phyloP scores from a whole-genome alignment of 1,284 basidiomycete species.

The Apiotrichum akiyoshidainum region DNA sequence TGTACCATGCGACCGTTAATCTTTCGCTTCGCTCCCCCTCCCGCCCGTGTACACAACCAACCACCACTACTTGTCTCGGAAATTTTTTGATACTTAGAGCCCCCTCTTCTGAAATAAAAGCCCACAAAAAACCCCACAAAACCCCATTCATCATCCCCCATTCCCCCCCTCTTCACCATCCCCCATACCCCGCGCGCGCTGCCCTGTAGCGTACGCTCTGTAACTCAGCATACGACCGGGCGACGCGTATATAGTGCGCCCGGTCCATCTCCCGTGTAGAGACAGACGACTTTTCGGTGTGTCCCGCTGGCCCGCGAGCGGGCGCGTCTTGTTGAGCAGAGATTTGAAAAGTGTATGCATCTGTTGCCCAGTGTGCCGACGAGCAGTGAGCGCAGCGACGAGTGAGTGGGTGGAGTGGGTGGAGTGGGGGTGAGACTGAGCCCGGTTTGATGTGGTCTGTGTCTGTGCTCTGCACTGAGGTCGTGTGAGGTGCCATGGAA shows the following conservation, averaged over 20 bases:
- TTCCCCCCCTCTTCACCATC: background rate
- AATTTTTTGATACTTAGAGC: constrained; percentile 1
- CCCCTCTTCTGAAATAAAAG: background rate
- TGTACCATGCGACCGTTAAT: constrained; percentile 18
- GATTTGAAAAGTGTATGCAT: constrained; percentile 29
- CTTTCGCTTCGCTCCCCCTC: background rate
- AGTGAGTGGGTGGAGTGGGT: background rate
- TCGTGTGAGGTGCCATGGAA: too few relatives aligned
- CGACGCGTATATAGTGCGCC: constrained; percentile 5
- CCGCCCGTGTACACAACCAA: constrained; percentile 19
- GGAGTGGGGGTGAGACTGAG: background rate
- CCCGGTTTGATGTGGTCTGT: too few relatives aligned
- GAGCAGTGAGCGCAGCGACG: background rate
- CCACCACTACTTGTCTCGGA: constrained; percentile 14
- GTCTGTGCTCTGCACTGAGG: too few relatives aligned
- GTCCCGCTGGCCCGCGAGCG: constrained; percentile 17
- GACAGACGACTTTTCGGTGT: constrained; percentile 24
- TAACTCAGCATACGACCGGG: constrained; percentile 24
- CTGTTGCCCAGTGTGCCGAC: constrained; percentile 16
- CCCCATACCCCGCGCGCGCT: constrained; percentile 17
- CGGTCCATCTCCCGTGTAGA: constrained; percentile 23
- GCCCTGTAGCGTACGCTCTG: constrained; percentile 13
- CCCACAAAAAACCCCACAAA: background rate
- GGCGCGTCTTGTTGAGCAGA: constrained; percentile 27
- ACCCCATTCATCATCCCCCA: background rate